Evolutionary conservation across 148 eudicot genomes (phyloP).

Genomic region (Limonium bicolor): DNA sequence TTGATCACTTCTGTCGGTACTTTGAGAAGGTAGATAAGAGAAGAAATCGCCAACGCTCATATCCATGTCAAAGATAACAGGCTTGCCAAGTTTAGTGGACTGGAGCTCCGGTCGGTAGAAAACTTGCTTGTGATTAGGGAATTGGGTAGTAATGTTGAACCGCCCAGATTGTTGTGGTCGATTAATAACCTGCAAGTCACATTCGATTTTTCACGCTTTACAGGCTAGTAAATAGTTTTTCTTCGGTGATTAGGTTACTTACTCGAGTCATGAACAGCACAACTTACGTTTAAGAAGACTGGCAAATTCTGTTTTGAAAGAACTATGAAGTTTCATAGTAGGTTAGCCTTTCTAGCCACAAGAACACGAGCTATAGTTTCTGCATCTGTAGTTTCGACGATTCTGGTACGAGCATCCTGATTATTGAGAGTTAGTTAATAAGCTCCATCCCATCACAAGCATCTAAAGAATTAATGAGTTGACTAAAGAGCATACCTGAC

Average conservation of each 20-base stretch:
- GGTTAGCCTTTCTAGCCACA: slow-evolving; percentile 68
- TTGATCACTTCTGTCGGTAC: slow-evolving; percentile 43
- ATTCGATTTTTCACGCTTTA: not conserved
- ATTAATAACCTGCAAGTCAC: slow-evolving; percentile 69
- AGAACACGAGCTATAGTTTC: slow-evolving; percentile 48
- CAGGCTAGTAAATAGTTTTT: not conserved
- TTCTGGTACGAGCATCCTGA: slow-evolving; percentile 75
- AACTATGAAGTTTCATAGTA: slow-evolving; percentile 25
- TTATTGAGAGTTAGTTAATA: too few species aligned
- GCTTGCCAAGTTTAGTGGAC: slow-evolving; percentile 32
- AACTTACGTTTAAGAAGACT: slow-evolving; percentile 52
- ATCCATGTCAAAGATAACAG: slow-evolving; percentile 74
- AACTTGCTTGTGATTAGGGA: slow-evolving; percentile 32
- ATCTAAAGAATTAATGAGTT: not conserved
- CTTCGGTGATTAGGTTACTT: too few species aligned
- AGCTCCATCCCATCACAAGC: too few species aligned
- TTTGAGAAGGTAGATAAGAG: slow-evolving; percentile 75
- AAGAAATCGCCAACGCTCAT: slow-evolving; percentile 84
- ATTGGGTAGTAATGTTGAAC: slow-evolving; percentile 62
- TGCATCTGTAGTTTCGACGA: slow-evolving; percentile 26
- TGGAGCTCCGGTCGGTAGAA: slow-evolving; percentile 31
- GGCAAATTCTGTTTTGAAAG: slow-evolving; percentile 37
- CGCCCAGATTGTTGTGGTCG: slow-evolving; percentile 39
- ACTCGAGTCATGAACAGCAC: too few species aligned
- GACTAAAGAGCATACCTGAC: slow-evolving; percentile 22